phyloP scores from a whole-genome alignment of 2,329 filamentous ascomycete species.

The Botrytis elliptica region DNA sequence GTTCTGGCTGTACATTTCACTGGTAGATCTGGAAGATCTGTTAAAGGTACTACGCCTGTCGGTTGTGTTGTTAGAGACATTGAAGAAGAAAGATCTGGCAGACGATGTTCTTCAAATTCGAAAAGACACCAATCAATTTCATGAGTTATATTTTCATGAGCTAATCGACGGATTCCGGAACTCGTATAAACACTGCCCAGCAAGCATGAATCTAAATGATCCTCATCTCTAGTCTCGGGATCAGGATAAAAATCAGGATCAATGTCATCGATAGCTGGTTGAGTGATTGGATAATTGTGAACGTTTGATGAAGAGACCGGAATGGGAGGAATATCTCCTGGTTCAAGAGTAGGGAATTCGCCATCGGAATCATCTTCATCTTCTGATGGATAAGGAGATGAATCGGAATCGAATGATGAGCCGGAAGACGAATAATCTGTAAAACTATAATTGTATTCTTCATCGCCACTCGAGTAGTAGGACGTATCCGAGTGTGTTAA shows the following conservation, averaged over 20 bases:
- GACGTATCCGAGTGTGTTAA: slow-evolving; percentile 40
- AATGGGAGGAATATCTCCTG: slow-evolving; percentile 76
- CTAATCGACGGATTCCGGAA: slow-evolving; percentile 79
- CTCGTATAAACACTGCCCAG: slow-evolving; percentile 86
- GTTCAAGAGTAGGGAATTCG: slow-evolving; percentile 58
- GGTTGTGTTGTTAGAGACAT: slow-evolving; percentile 51
- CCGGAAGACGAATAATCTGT: slow-evolving; percentile 60
- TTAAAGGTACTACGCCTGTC: slow-evolving; percentile 57
- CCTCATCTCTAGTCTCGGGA: slow-evolving; percentile 66
- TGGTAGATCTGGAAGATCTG: slow-evolving; percentile 66
- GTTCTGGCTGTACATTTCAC: slow-evolving; percentile 90
- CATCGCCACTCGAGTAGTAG: slow-evolving; percentile 42
- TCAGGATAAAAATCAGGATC: slow-evolving; percentile 80
- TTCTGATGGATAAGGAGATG: slow-evolving; percentile 40
- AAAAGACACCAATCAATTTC: slow-evolving; percentile 97
- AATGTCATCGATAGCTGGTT: slow-evolving; percentile 87
- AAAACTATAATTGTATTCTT: slow-evolving; percentile 59
- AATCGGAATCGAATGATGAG: slow-evolving; percentile 23
- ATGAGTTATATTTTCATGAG: slow-evolving; percentile 70
- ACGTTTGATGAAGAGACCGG: slow-evolving; percentile 67
- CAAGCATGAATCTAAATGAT: slow-evolving; percentile 77
- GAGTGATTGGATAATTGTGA: slow-evolving; percentile 73
- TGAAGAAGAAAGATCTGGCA: slow-evolving; percentile 71
- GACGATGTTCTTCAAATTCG: slow-evolving; percentile 68
- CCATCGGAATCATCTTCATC: slow-evolving; percentile 44